These are phyloP conservation scores for Ruellia speciosa DNA, from an alignment of 305 asterid species.

Conservation along the genomic window DNA sequence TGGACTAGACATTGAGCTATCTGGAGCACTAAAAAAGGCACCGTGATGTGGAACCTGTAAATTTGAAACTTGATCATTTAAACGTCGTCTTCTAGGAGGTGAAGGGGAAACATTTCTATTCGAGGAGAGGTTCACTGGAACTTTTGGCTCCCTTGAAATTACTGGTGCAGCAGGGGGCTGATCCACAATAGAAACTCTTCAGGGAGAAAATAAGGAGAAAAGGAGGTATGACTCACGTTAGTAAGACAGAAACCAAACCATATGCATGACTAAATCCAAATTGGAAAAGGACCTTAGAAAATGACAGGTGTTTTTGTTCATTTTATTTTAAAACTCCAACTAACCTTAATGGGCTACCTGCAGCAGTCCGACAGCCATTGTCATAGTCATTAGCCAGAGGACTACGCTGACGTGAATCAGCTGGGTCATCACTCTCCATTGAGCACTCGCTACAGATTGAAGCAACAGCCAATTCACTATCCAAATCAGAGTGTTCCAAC, in stretches of 20 bases:
- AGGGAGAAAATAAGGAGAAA: constrained; percentile 17
- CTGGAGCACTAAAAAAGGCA: constrained; percentile 87
- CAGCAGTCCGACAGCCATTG: constrained; percentile 57
- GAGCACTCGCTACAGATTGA: constrained; percentile 83
- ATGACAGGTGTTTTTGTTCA: constrained; percentile 6
- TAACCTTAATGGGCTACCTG: constrained; percentile 78
- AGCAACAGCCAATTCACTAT: constrained; percentile 60
- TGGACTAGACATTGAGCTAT: constrained; percentile 97
- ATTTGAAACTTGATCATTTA: constrained; percentile 54
- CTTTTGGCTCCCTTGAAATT: constrained; percentile 44
- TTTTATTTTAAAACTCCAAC: constrained; percentile 23
- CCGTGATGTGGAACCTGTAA: constrained; percentile 78
- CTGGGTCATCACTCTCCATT: constrained; percentile 75
- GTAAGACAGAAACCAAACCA: constrained; percentile 14
- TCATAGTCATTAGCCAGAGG: constrained; percentile 77
- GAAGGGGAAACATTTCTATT: constrained; percentile 50
- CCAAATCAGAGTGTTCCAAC: constrained; percentile 61
- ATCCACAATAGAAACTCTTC: constrained; percentile 60
- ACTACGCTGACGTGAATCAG: constrained; percentile 73
- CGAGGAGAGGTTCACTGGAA: constrained; percentile 47
- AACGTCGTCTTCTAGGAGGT: constrained; percentile 68
- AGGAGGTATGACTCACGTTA: constrained; percentile 23
- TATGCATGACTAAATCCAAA: constrained; percentile 17
- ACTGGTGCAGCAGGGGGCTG: constrained; percentile 48
- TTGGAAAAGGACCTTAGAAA: constrained; percentile 8